Evolutionary conservation across 352 stramenopile species (phyloP).

Genomic region (Phytophthora brassicae): DNA sequence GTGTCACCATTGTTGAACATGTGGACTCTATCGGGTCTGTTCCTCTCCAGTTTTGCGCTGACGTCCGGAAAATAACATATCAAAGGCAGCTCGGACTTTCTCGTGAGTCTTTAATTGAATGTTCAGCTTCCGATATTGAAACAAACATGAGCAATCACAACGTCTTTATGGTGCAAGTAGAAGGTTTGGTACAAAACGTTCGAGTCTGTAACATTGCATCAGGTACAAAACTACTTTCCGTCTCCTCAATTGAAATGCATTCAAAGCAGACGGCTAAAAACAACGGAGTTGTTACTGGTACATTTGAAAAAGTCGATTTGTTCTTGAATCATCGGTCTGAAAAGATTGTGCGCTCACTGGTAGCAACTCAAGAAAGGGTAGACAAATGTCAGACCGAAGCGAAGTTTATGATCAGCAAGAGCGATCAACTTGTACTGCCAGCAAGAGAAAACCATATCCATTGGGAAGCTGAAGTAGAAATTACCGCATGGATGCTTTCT

Average conservation of each 20-base stretch:
- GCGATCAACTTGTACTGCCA: neutral
- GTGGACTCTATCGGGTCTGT: constrained; percentile 17
- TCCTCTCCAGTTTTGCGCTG: constrained; percentile 20
- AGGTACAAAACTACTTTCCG: constrained; percentile 17
- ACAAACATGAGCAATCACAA: neutral
- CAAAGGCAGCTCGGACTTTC: neutral
- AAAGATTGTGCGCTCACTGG: constrained; percentile 21
- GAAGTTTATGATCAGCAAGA: constrained; percentile 5
- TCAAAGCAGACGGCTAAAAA: constrained; percentile 19
- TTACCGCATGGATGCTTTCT: constrained; percentile 25
- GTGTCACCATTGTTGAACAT: constrained; percentile 24
- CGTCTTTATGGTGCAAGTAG: constrained; percentile 10
- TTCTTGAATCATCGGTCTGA: constrained; percentile 25
- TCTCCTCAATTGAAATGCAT: constrained; percentile 14
- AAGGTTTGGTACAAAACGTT: constrained; percentile 20
- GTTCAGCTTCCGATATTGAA: neutral
- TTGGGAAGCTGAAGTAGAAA: constrained; percentile 27
- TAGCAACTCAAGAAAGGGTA: constrained; percentile 16
- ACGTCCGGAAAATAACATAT: constrained; percentile 12
- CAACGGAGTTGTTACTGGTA: constrained; percentile 17
- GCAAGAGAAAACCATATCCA: constrained; percentile 1
- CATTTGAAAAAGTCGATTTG: constrained; percentile 17
- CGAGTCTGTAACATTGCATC: constrained; percentile 13
- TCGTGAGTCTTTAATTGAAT: neutral
- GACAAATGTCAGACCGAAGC: constrained; percentile 19